Conservation (phyloP, 768 basidiomycete species). For the Tricholoma saponaceum region DNA sequence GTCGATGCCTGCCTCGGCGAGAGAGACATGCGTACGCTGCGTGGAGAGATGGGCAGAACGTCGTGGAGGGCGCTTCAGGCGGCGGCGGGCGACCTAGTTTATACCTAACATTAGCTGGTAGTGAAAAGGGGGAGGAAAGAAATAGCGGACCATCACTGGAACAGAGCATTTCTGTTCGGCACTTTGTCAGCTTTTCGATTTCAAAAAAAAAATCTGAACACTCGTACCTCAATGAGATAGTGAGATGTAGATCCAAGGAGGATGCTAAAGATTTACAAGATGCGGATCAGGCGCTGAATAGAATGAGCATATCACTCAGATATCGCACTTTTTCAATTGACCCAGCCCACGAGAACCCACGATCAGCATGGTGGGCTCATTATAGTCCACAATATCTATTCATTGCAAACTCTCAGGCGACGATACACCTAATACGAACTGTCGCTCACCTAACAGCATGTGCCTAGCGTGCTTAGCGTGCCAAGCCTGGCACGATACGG, state of each 20-base stretch:
- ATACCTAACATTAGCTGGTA: neutral
- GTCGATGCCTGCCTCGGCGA: slow-evolving; percentile 88
- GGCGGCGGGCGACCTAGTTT: slow-evolving; percentile 67
- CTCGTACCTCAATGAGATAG: slow-evolving; percentile 76
- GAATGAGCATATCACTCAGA: neutral
- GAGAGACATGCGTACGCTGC: slow-evolving; percentile 77
- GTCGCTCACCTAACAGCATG: slow-evolving; percentile 68
- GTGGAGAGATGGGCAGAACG: slow-evolving; percentile 78
- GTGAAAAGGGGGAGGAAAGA: neutral
- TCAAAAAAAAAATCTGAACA: neutral
- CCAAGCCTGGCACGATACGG: slow-evolving; percentile 90
- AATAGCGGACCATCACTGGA: slow-evolving; percentile 73
- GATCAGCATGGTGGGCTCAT: slow-evolving; percentile 88
- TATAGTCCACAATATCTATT: slow-evolving; percentile 78
- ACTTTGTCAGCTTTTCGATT: slow-evolving; percentile 1
- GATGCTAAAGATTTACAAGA: slow-evolving; percentile 50
- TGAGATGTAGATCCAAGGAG: slow-evolving; percentile 93
- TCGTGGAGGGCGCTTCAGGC: slow-evolving; percentile 83
- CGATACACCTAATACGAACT: neutral
- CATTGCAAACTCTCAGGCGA: neutral
- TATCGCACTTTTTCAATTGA: slow-evolving; percentile 79
- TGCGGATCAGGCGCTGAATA: neutral
- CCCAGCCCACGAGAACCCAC: slow-evolving; percentile 92
- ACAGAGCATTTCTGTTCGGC: slow-evolving; percentile 76
- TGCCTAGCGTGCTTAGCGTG: slow-evolving; percentile 94